Conservation (phyloP, 495 filamentous ascomycete species). For the Trichoderma reesei region DNA sequence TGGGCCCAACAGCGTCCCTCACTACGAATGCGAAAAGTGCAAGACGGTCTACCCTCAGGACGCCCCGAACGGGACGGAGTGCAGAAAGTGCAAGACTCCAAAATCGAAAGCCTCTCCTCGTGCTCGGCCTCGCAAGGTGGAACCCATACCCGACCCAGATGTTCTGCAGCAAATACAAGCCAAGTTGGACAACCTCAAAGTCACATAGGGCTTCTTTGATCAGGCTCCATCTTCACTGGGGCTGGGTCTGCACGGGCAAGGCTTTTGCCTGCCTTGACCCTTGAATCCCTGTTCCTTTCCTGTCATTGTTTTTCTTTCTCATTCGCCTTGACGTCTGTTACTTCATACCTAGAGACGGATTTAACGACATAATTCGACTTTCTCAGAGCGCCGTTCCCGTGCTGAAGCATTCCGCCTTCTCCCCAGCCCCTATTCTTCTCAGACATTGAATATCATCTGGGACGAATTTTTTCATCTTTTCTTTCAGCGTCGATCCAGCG, state of each 20-base stretch:
- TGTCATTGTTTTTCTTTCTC: not conserved
- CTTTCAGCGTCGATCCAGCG: not conserved
- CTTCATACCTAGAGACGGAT: not conserved
- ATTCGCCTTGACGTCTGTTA: slow-evolving; percentile 1
- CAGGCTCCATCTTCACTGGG: not conserved
- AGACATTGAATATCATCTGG: not conserved
- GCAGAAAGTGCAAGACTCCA: slow-evolving; percentile 51
- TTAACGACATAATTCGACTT: not conserved
- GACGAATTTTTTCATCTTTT: not conserved
- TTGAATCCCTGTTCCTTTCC: not conserved
- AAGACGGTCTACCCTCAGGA: slow-evolving; percentile 40
- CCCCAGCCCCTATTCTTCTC: not conserved
- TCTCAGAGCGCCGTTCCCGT: not conserved
- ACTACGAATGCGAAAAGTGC: slow-evolving; percentile 60
- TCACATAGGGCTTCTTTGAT: not conserved
- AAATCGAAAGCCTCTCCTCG: slow-evolving; percentile 39
- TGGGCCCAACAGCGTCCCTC: slow-evolving; percentile 34
- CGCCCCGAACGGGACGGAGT: slow-evolving; percentile 35
- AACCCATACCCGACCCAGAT: slow-evolving; percentile 56
- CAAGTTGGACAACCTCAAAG: slow-evolving; percentile 38
- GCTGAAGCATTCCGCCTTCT: not conserved
- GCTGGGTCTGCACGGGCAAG: not conserved
- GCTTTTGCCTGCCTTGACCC: not conserved
- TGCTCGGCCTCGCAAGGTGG: slow-evolving; percentile 46
- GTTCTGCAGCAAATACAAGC: slow-evolving; percentile 50